Evolutionary conservation across 805 yeast species (phyloP).

Genomic region (Candida tibetensis): DNA sequence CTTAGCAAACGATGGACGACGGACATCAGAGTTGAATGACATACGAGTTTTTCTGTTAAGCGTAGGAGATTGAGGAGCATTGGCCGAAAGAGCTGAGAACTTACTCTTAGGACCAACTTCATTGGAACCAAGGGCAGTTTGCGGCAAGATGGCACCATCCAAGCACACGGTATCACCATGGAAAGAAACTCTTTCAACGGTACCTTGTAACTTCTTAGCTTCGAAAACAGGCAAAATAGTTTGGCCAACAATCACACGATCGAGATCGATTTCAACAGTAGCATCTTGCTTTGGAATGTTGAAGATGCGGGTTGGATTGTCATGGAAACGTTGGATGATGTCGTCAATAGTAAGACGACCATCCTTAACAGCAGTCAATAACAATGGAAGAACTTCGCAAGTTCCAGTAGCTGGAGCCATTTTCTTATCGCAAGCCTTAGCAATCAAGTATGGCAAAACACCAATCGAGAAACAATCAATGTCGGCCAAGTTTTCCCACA

Average conservation of each 20-base stretch:
- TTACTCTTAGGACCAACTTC: slow-evolving; percentile 46
- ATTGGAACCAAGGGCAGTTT: slow-evolving; percentile 58
- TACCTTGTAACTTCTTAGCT: slow-evolving; percentile 60
- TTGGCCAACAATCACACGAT: slow-evolving; percentile 50
- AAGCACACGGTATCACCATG: slow-evolving; percentile 77
- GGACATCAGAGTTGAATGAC: slow-evolving; percentile 31
- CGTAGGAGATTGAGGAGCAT: slow-evolving; percentile 30
- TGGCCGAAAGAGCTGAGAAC: slow-evolving; percentile 31
- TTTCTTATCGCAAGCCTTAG: slow-evolving; percentile 59
- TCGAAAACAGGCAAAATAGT: slow-evolving; percentile 34
- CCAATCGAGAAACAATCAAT: slow-evolving; percentile 91
- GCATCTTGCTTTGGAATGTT: slow-evolving; percentile 80
- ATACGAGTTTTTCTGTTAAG: slow-evolving; percentile 32
- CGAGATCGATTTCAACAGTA: slow-evolving; percentile 77
- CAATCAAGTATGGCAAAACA: slow-evolving; percentile 67
- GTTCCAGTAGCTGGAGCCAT: slow-evolving; percentile 74
- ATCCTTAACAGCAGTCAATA: slow-evolving; percentile 74
- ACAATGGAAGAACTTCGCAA: slow-evolving; percentile 75
- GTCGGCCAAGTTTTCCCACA: slow-evolving; percentile 71
- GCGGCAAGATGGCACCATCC: slow-evolving; percentile 71
- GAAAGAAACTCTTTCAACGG: slow-evolving; percentile 83
- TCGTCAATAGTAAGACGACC: slow-evolving; percentile 71
- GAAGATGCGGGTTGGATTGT: slow-evolving; percentile 79
- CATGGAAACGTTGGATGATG: slow-evolving; percentile 69
- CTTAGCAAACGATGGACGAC: slow-evolving; percentile 39